Conservation (phyloP, 140 eudicot species). For the Erigeron philadelphicus region DNA sequence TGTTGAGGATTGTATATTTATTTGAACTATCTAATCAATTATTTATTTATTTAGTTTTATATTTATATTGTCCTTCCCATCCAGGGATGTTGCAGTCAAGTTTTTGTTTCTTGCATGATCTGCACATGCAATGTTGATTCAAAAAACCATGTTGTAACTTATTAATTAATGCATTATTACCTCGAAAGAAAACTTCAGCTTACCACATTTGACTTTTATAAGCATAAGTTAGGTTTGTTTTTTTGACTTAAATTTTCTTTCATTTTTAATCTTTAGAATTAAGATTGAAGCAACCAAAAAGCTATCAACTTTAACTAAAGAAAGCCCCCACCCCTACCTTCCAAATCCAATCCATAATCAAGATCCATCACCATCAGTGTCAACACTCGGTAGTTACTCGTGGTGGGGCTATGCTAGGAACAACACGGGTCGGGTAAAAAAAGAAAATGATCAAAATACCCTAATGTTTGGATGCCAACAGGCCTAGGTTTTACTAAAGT, state of each 20-base stretch:
- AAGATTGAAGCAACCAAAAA: conserved; percentile 30
- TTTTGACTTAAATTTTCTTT: conserved; percentile 41
- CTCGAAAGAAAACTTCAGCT: conserved; percentile 34
- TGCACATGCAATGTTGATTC: conserved; percentile 77
- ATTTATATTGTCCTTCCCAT: conserved; percentile 25
- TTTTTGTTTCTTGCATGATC: conserved; percentile 32
- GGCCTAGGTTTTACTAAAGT: neutral
- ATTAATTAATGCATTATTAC: conserved; percentile 33
- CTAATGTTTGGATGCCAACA: neutral
- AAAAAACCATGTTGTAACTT: conserved; percentile 42
- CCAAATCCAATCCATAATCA: conserved; percentile 15
- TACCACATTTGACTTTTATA: conserved; percentile 49
- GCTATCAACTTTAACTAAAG: conserved; percentile 28
- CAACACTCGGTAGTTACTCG: neutral
- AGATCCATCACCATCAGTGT: neutral
- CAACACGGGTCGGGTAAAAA: neutral
- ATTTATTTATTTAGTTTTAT: neutral
- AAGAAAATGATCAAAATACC: conserved; percentile 6
- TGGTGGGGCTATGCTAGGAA: neutral
- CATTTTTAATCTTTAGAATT: conserved; percentile 18
- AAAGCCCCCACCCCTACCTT: conserved; percentile 31
- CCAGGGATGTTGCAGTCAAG: conserved; percentile 24
- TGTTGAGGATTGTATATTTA: conserved; percentile 23
- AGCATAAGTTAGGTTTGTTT: conserved; percentile 41
- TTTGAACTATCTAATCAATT: neutral